Base-by-base conservation (phyloP, 371 early-diverging fungal species). In the Encephalitozoon hellem region DNA sequence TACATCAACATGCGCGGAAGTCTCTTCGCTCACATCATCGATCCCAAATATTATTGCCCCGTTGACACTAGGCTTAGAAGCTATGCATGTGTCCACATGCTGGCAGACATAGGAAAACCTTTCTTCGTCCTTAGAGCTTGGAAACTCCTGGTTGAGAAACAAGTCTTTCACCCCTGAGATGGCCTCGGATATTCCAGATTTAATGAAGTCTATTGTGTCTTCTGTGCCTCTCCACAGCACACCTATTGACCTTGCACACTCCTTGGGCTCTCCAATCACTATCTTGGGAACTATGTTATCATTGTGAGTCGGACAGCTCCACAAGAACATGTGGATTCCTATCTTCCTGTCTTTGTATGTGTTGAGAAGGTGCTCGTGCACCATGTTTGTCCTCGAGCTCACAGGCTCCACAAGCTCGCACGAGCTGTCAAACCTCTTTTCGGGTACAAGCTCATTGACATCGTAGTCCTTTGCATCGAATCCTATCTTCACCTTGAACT, bases 221-320 rank as follows among this genome's bases (percentile, higher is more conserved):
- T 74, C 66, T 25, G 68, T 43, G n/a, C 83, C 83, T 21, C 53
- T 32, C 83, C 83, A 82, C 32, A 77, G 18, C 9, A 77, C 68
- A 32, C 80, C 80, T 9, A 77, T 69, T 4, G 73, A 68, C 67
- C 78, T 65, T 9, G 77, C 83, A 51, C 83, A 82, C 23, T 23
- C 52, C 9, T 52, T 42, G 6, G 77, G 79, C 42, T 69, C 34
- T 34, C 66, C 25, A 42, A 80, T 41, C 12, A 39, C 25, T 18
- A 51, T 51, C 8, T 59, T 59, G 12, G 38, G 9, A 11, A 45
- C 18, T 21, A 52, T 43, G 15, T 41, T 38, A 23, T 34, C 32
- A 26, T 63, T 69, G 8, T 42, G 42, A 6, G 49, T 23, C 52
- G 59, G 42, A 42, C 83, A 82, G 11, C 77, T 69, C 72, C 71